phyloP scores from a whole-genome alignment of 2,329 filamentous ascomycete genomes.

The Fusarium mangiferae region DNA sequence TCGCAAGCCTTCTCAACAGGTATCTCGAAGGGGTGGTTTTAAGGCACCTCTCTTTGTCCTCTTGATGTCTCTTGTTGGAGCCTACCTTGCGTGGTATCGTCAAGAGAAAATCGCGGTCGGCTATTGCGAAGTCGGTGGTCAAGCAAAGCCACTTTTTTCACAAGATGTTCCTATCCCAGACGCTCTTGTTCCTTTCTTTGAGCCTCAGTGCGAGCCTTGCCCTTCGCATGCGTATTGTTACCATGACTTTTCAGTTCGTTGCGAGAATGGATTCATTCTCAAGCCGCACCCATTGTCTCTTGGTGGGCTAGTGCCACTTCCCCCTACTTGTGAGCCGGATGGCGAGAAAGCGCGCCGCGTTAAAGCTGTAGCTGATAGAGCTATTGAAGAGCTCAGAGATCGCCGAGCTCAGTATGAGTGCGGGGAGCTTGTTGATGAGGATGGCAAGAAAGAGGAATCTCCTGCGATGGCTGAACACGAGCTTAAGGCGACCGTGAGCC shows the following conservation, averaged over 20 bases:
- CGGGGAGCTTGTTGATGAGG: constrained; percentile 73
- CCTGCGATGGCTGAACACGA: constrained; percentile 74
- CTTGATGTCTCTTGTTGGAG: constrained; percentile 73
- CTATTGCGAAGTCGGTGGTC: constrained; percentile 86
- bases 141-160: constrained; percentile 63
- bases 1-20: constrained; percentile 52
- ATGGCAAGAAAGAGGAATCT: constrained; percentile 67
- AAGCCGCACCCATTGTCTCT: constrained; percentile 86
- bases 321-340: constrained; percentile 94
- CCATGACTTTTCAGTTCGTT: constrained; percentile 78
- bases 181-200: constrained; percentile 74
- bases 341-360: constrained; percentile 90
- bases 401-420: constrained; percentile 92
- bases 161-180: constrained; percentile 71
- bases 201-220: constrained; percentile 89
- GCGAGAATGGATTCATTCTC: constrained; percentile 88
- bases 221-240: constrained; percentile 92
- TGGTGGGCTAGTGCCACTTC: constrained; percentile 81
- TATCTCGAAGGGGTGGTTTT: constrained; percentile 57
- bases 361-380: constrained; percentile 86
- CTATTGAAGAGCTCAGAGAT: constrained; percentile 85
- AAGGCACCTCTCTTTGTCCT: constrained; percentile 77
- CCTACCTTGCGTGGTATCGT: constrained; percentile 85
- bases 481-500: constrained; percentile 79
- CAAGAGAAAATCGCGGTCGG: constrained; percentile 97